Percentiles rank a stretch among this genome's conserved stretches.
phyloP scores from a whole-genome alignment of 2,329 filamentous ascomycete species.

The Penicillium hesseltinei region DNA sequence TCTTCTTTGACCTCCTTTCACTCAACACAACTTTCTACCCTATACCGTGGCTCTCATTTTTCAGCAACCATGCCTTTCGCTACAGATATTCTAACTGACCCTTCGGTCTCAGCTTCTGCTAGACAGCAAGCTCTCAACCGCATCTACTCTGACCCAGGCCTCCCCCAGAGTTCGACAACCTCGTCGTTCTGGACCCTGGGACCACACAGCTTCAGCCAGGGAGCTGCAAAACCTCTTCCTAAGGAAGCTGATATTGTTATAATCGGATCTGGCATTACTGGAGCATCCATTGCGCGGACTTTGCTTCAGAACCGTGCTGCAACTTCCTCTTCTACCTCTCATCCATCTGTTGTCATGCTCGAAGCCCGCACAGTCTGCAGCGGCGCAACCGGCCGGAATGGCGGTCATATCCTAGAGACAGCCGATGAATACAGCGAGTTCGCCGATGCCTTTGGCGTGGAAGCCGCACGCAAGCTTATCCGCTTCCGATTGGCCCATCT shows the following conservation, averaged over 20 bases:
- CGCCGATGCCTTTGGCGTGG: slow-evolving; percentile 16
- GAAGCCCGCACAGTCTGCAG: slow-evolving; percentile 34
- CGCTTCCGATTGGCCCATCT: slow-evolving; percentile 28
- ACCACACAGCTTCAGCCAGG: slow-evolving; percentile 23
- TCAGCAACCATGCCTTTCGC: slow-evolving; percentile 24
- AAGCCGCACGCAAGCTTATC: slow-evolving; percentile 21
- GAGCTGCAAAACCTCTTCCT: slow-evolving; percentile 21
- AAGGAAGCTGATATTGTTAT: slow-evolving; percentile 29
- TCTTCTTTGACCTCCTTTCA: neutral
- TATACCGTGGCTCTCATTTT: neutral
- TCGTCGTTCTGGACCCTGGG: slow-evolving; percentile 34
- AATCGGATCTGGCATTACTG: slow-evolving; percentile 34
- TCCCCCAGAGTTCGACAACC: slow-evolving; percentile 30
- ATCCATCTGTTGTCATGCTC: slow-evolving; percentile 25
- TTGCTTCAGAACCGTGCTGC: slow-evolving; percentile 18
- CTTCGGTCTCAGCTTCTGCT: slow-evolving; percentile 15
- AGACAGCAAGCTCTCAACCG: slow-evolving; percentile 27
- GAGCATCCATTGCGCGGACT: slow-evolving; percentile 24
- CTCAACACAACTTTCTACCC: too few species aligned
- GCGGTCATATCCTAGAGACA: slow-evolving; percentile 32
- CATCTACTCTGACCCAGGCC: slow-evolving; percentile 26
- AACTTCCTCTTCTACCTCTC: neutral
- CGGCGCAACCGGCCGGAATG: slow-evolving; percentile 37
- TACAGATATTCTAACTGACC: slow-evolving; percentile 19
- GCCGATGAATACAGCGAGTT: slow-evolving; percentile 26